Percentiles rank a stretch among this genome's conserved stretches.
These are phyloP conservation scores for Chaetomium fimeti DNA, from an alignment of 495 filamentous ascomycete species.

Conservation along the genomic window DNA sequence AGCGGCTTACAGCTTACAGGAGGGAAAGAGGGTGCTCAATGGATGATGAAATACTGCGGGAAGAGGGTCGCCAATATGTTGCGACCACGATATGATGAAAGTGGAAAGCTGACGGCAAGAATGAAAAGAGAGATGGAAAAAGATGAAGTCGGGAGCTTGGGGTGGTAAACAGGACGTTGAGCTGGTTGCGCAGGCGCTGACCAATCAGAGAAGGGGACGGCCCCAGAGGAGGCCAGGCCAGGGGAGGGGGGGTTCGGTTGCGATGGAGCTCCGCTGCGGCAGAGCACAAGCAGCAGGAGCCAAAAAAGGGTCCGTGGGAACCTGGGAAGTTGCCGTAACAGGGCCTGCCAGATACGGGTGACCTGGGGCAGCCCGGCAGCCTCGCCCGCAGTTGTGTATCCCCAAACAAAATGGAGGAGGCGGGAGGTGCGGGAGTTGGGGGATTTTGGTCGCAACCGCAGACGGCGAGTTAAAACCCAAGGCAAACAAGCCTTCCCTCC, in stretches of 20 bases:
- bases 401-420: not conserved
- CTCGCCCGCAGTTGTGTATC: constrained; percentile 5
- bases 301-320: constrained; percentile 10
- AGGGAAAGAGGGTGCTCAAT: not conserved
- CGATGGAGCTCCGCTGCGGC: constrained; percentile 14
- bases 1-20: constrained; percentile 17
- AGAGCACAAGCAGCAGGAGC: constrained; percentile 2
- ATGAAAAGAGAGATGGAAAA: constrained; percentile 13
- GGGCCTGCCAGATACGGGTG: not conserved
- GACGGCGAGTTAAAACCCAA: not conserved
- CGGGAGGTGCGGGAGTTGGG: not conserved
- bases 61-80: constrained; percentile 12
- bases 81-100: constrained; percentile 8
- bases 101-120: constrained; percentile 7
- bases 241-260: constrained; percentile 28
- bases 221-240: constrained; percentile 26
- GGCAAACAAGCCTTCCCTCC: too few species aligned
- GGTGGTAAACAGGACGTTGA: constrained; percentile 37
- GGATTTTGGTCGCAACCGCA: not conserved
- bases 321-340: constrained; percentile 5
- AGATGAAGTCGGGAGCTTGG: constrained; percentile 25
- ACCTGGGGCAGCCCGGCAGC: not conserved
- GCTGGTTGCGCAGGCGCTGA: constrained; percentile 35
- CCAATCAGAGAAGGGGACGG: constrained; percentile 33
- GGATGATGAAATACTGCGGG: constrained; percentile 13